Evolutionary conservation across 2,329 filamentous ascomycete species (phyloP).

Genomic region (Penicillium sp.): DNA sequence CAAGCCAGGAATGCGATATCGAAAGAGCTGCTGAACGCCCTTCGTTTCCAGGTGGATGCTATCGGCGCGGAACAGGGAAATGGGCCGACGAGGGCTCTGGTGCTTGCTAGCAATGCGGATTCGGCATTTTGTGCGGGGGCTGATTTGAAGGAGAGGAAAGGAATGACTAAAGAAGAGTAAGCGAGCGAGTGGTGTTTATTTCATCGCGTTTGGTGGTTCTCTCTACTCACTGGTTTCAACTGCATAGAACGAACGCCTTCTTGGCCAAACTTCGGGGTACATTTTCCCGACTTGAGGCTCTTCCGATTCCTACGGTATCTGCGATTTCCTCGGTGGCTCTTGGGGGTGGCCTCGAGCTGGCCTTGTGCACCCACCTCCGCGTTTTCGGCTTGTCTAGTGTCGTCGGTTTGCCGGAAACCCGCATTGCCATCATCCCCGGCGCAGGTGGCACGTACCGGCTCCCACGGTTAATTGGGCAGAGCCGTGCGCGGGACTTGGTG

Average conservation of each 20-base stretch:
- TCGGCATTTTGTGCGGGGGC: slow-evolving; percentile 89
- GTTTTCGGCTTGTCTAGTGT: slow-evolving; percentile 75
- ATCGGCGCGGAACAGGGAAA: slow-evolving; percentile 59
- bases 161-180: slow-evolving; percentile 74
- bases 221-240: neutral
- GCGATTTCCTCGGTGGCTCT: slow-evolving; percentile 82
- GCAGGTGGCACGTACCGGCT: slow-evolving; percentile 90
- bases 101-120: slow-evolving; percentile 82
- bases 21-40: slow-evolving; percentile 64
- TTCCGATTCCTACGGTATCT: slow-evolving; percentile 86
- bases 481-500: slow-evolving; percentile 82
- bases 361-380: slow-evolving; percentile 82
- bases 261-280: slow-evolving; percentile 71
- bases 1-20: slow-evolving; percentile 89
- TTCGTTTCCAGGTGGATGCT: slow-evolving; percentile 68
- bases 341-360: slow-evolving; percentile 90
- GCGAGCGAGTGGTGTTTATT: slow-evolving; percentile 24
- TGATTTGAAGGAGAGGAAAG: slow-evolving; percentile 81
- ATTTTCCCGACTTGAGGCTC: slow-evolving; percentile 65
- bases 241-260: slow-evolving; percentile 69
- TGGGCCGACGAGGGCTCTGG: slow-evolving; percentile 69
- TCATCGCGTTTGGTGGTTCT: too few relatives aligned
- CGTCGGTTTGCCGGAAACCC: slow-evolving; percentile 84
- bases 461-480: slow-evolving; percentile 72
- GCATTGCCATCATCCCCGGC: slow-evolving; percentile 89